phyloP scores from a whole-genome alignment of 2,329 filamentous ascomycete genomes.

The Exophiala sp. region DNA sequence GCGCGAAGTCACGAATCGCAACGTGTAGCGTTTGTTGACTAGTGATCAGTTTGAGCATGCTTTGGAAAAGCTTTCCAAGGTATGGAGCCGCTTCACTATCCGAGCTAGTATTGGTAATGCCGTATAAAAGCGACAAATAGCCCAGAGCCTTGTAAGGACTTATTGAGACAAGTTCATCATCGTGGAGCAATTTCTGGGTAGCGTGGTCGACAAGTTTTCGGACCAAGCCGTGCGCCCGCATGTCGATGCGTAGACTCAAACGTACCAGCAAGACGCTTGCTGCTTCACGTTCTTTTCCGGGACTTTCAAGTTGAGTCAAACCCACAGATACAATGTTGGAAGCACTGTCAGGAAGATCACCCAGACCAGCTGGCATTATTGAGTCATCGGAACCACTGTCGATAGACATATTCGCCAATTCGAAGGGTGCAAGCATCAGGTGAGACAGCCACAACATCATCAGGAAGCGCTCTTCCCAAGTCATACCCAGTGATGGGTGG shows the following conservation, averaged over 20 bases:
- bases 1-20: conserved; percentile 65
- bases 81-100: conserved; percentile 70
- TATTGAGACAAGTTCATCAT: conserved; percentile 35
- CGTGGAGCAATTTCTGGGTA: conserved; percentile 56
- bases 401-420: conserved; percentile 76
- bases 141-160: conserved; percentile 76
- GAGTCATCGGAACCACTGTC: conserved; percentile 2
- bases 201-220: conserved; percentile 68
- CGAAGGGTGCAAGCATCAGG: conserved; percentile 81
- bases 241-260: conserved; percentile 78
- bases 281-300: conserved; percentile 85
- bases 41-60: conserved; percentile 59
- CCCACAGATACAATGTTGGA: conserved; percentile 68
- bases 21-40: conserved; percentile 49
- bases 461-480: conserved; percentile 87
- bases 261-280: conserved; percentile 80
- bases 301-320: conserved; percentile 65
- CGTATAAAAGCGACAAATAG: conserved; percentile 73
- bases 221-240: conserved; percentile 73
- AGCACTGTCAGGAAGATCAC: conserved; percentile 65
- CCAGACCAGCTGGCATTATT: conserved; percentile 47
- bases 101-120: conserved; percentile 67
- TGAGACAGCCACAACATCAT: conserved; percentile 85
- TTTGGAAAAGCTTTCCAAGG: conserved; percentile 62
- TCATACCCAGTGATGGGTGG: conserved; percentile 43